Conservation (phyloP, 164 flowering plant genomes). For the Warburgia ugandensis region DNA sequence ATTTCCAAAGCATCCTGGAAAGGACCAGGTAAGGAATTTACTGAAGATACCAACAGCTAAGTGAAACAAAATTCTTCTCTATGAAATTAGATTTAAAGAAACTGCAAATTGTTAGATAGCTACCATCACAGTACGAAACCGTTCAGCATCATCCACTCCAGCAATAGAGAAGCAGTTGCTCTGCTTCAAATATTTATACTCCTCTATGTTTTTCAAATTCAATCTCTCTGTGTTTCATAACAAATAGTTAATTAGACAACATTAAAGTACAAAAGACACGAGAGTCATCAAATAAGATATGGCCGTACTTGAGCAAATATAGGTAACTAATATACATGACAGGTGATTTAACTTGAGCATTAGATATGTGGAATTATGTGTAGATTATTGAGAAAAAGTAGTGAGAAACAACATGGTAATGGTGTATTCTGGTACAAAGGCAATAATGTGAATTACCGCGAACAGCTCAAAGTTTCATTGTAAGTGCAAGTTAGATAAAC, state of each 20-base stretch:
- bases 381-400: no score
- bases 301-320: no score
- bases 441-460: no score
- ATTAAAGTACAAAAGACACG: neutral
- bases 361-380: no score
- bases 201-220: conserved; percentile 55
- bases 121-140: conserved; percentile 70
- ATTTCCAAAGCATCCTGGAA: conserved; percentile 88
- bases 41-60: no score
- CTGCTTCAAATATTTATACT: conserved; percentile 84
- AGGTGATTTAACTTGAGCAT: no score
- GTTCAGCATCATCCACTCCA: conserved; percentile 90
- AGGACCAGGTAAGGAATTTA: neutral
- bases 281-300: no score
- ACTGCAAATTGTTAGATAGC: neutral
- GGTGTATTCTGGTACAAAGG: no score
- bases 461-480: no score
- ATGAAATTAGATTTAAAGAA: neutral
- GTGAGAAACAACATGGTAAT: no score
- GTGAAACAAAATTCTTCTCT: neutral
- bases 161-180: conserved; percentile 67
- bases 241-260: neutral
- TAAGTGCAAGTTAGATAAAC: no score
- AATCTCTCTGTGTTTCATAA: conserved; percentile 57
- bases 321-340: no score